Evolutionary conservation across 2,329 filamentous ascomycete genomes (phyloP), one percentile per base, ranked within the genome.

Genomic region (Ilyonectria sp.): DNA sequence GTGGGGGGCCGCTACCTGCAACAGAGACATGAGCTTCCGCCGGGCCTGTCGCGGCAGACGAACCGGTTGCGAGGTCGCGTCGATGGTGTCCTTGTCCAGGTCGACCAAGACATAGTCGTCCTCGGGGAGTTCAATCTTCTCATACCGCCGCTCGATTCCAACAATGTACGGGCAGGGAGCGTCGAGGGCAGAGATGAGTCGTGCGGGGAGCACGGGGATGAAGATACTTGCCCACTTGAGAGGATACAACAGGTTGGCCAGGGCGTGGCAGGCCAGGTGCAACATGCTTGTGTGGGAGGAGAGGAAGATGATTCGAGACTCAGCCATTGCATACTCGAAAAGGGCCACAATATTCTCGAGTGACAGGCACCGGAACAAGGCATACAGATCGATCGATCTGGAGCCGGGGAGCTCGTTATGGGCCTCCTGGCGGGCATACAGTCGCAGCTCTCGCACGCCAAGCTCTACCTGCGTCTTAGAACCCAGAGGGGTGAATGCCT

Each of bases 261-360:
- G 84, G n/a, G 95, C 94, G 79, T 94, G 91, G 75, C 93, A 97
- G 40, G 94, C 95, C 50, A 98, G 88, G 77, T 98, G 94, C 65
- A 99, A 87, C 96, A 99, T 98, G 57, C 94, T 92, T 2, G 95
- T 96, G 79, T 99, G 95, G 2, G 95, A 97, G 9, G 96, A 98
- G 21, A 98, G 86, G 71, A 99, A 91, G 77, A 99, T 97, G 80
- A 99, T 98, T 65, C 95, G 93, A 50, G 95, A 96, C 83, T 99
- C 96, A 1, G 94, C 89, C 79, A 99, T 87, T 72, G 94, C 93
- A 80, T 95, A 98, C 84, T 99, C 96, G 78, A 98, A 95, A 23
- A 99, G 86, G 21, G 94, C 91, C 68, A 99, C 90, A 66, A 99
- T 93, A 80, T 99, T 98, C 60, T 94, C 93, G 61, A 98, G 91